Evolutionary conservation across 1,139 yeast genomes (phyloP), one percentile per base, ranked within the genome.

Genomic region (Nadsonia starkeyi-henricii): DNA sequence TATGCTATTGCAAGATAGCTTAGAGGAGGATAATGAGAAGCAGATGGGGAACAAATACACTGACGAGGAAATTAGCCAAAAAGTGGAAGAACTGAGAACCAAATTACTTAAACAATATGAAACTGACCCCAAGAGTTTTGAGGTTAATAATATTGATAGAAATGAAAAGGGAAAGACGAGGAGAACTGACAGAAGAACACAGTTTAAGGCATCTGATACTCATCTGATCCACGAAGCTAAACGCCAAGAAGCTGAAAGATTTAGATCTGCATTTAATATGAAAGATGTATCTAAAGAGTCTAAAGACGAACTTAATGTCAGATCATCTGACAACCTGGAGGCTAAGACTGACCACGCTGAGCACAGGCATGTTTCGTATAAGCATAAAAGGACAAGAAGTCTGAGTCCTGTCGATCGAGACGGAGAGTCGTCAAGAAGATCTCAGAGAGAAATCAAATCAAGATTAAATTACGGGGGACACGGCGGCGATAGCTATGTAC

Each of bases 1-100:
- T 49, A 65, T 72, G 67, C 79, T 78, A 51, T 65, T 78, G 42
- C 64, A 79, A 28, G 84, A 75, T 36, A 49, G 65, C 47, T 64
- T 81, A 20, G 86, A 80, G 55, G 83, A 78, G 17, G 65, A 66
- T 30, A 73, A 66, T 21, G 58, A 41, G 62, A 54, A 54, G 56
- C 59, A 64, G 58, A 58, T 53, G 20, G 58, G 61, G 55, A 33
- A 33, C 17, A 33, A 33, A 15, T 33, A 33, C 17, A 33, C 39
- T 33, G 39, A 33, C 4, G 39, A 33, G 15, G 5, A 8, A 33
- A 33, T 33, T 13, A 33, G 5, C 39, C 17, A 33, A 15, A 33
- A 3, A n/a, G 39, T 33, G 4, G 17, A 33, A 33, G 39, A 33
- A 15, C 39, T 33, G 3, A 33, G 39, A 33, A 9, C 17, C 5